A percentile compares a stretch with the other conserved stretches of the same genome.
Conservation (phyloP, 345 rosid genomes). For the Aquilaria malaccensis region DNA sequence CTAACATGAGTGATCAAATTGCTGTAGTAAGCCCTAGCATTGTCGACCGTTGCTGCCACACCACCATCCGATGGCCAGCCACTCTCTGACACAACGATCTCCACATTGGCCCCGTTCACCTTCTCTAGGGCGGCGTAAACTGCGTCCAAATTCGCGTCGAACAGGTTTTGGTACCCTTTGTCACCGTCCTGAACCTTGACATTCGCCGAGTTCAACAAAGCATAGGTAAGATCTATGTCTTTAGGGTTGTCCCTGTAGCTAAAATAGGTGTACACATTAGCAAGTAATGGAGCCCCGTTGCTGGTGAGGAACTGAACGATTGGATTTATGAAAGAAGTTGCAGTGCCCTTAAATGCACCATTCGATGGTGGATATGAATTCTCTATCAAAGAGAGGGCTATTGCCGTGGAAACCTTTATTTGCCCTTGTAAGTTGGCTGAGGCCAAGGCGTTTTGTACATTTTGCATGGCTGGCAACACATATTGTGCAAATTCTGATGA, state of each 20-base stretch:
- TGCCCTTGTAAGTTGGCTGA: conserved; percentile 15
- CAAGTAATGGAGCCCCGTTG: conserved; percentile 27
- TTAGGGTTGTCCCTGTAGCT: conserved; percentile 14
- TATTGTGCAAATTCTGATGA: not conserved
- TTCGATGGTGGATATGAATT: conserved; percentile 5
- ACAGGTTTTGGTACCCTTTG: conserved; percentile 17
- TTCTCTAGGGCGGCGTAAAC: conserved; percentile 18
- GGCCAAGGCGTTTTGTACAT: conserved; percentile 5
- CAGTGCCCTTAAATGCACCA: conserved; percentile 4
- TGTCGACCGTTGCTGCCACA: not conserved
- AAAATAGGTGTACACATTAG: conserved; percentile 26
- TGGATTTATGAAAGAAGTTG: conserved; percentile 6
- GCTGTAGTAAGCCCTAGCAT: conserved; percentile 16
- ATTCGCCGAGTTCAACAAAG: conserved; percentile 17
- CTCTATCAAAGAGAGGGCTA: conserved; percentile 12
- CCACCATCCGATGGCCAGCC: conserved; percentile 25
- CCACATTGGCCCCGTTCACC: not conserved
- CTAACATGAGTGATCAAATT: conserved; percentile 21
- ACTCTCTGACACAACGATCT: conserved; percentile 18
- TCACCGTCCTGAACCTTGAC: conserved; percentile 14
- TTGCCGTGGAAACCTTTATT: conserved; percentile 37
- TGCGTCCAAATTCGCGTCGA: conserved; percentile 20
- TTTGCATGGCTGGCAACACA: conserved; percentile 4
- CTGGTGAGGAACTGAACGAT: conserved; percentile 16
- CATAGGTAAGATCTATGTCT: conserved; percentile 10